phyloP scores from a whole-genome alignment of 1,139 yeast species.

The Pichia inconspicua region DNA sequence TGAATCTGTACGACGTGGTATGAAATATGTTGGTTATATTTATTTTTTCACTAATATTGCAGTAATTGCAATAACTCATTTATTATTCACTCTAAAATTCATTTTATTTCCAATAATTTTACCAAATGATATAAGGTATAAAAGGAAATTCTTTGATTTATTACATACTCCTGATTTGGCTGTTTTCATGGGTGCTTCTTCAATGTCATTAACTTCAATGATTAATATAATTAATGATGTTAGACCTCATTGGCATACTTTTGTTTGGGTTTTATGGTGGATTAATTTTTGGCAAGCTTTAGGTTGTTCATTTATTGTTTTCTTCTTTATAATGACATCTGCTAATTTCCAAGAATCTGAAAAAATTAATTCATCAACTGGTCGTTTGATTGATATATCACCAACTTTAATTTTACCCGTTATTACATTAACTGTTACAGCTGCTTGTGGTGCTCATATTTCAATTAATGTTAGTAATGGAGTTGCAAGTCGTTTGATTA shows the following conservation, averaged over 20 bases:
- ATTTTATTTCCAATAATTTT: slow-evolving; percentile 21
- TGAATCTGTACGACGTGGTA: slow-evolving; percentile 30
- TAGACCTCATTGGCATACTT: slow-evolving; percentile 31
- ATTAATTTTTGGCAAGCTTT: slow-evolving; percentile 46
- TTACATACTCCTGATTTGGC: slow-evolving; percentile 39
- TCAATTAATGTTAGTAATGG: slow-evolving; percentile 29
- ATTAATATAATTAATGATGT: slow-evolving; percentile 42
- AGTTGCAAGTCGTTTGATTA: slow-evolving; percentile 36
- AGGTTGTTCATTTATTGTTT: slow-evolving; percentile 10
- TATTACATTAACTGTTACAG: slow-evolving; percentile 67
- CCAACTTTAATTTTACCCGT: slow-evolving; percentile 46
- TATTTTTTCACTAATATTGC: slow-evolving; percentile 44
- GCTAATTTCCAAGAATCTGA: slow-evolving; percentile 20
- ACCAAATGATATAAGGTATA: slow-evolving; percentile 22
- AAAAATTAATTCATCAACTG: not conserved
- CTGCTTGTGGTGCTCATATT: slow-evolving; percentile 58
- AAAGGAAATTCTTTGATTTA: slow-evolving; percentile 28
- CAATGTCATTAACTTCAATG: slow-evolving; percentile 70
- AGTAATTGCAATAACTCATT: slow-evolving; percentile 37
- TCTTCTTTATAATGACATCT: slow-evolving; percentile 5
- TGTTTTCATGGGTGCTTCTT: slow-evolving; percentile 61
- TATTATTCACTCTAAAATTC: slow-evolving; percentile 35
- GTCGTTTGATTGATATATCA: slow-evolving; percentile 11
- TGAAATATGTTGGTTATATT: slow-evolving; percentile 40
- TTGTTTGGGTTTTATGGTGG: slow-evolving; percentile 64